A percentile compares a stretch with the other conserved stretches of the same genome.
phyloP scores from a whole-genome alignment of 345 rosid genomes.

The Populus davidiana region DNA sequence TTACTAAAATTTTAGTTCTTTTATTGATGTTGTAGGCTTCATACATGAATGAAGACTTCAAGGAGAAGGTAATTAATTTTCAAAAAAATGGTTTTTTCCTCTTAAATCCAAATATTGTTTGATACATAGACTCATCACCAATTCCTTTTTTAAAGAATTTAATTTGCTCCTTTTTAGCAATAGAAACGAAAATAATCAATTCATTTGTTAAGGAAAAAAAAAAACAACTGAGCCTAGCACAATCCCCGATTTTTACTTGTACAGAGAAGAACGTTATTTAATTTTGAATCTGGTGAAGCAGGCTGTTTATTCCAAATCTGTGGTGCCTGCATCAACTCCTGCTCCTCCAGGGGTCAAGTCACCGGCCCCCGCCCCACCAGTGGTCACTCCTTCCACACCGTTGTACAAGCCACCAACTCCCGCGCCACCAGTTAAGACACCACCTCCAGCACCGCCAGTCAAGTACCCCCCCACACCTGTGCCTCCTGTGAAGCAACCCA shows the following conservation, averaged over 20 bases:
- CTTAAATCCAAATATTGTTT: too few species aligned
- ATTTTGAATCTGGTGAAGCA: constrained; percentile 2
- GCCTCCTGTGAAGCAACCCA: constrained; percentile 7
- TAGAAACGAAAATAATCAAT: too few species aligned
- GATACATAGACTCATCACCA: too few species aligned
- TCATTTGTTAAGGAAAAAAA: too few species aligned
- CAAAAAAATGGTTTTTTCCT: too few species aligned
- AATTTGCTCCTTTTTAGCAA: too few species aligned
- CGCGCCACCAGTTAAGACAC: background rate
- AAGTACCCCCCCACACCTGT: constrained; percentile 1
- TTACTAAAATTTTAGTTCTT: background rate
- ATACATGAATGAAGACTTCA: constrained; percentile 17
- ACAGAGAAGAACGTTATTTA: too few species aligned
- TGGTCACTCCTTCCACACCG: constrained; percentile 1
- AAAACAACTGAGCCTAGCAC: too few species aligned
- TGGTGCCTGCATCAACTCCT: constrained; percentile 14
- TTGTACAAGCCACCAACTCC: constrained; percentile 13
- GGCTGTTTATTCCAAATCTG: constrained; percentile 6
- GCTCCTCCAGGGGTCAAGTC: constrained; percentile 4
- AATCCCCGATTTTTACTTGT: too few species aligned
- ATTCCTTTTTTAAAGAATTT: too few species aligned
- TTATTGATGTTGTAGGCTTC: constrained; percentile 25
- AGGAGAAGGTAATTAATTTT: constrained; percentile 18
- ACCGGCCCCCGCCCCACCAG: constrained; percentile 7
- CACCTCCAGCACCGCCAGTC: background rate